These are phyloP conservation scores for thale cress (Arabidopsis thaliana) DNA, from an alignment of 345 rosid genomes.

Conservation along the genomic window TAIR10.1 NC_003075.7:6392001-6392500, in stretches of 20 bases:
- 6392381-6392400: neutral
- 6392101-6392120: constrained; percentile 50
- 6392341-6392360: constrained; percentile 34
- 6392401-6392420: constrained; percentile 21
- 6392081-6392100: constrained; percentile 49
- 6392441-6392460: constrained; percentile 5
- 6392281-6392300: constrained; percentile 80
- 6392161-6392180: constrained; percentile 62
- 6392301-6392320: constrained; percentile 44
- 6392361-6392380: constrained; percentile 7
- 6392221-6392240: constrained; percentile 89
- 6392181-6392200: constrained; percentile 70
- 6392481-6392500: constrained; percentile 54
- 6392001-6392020: constrained; percentile 31
- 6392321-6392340: constrained; percentile 20
- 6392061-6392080: constrained; percentile 44
- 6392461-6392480: constrained; percentile 47
- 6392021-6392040: constrained; percentile 8
- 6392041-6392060: constrained; percentile 13
- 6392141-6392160: constrained; percentile 50
- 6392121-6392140: constrained; percentile 47
- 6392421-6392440: neutral
- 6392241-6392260: constrained; percentile 58
- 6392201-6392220: constrained; percentile 76
- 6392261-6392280: constrained; percentile 59